phyloP scores from a whole-genome alignment of 352 stramenopile species.

The Phytopythium vexans region DNA sequence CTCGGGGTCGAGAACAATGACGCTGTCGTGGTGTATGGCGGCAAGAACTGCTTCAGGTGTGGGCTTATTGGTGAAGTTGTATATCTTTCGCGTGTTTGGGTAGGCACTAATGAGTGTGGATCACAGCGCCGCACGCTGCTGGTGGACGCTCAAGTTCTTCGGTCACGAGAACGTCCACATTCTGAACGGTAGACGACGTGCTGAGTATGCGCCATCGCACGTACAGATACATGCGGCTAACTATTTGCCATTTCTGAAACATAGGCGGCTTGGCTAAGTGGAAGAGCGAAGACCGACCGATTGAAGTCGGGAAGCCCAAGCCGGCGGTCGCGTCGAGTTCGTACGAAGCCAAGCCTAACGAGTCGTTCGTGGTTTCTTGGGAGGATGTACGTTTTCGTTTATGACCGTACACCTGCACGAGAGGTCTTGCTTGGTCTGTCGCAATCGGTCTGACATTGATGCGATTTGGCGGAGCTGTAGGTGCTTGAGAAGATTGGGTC shows the following conservation, averaged over 20 bases:
- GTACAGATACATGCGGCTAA: neutral
- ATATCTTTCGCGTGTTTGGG: too few relatives aligned
- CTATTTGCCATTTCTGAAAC: neutral
- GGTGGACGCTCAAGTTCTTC: constrained; percentile 91
- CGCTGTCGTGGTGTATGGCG: constrained; percentile 79
- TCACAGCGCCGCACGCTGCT: constrained; percentile 66
- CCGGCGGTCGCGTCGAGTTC: constrained; percentile 14
- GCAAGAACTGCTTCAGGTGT: constrained; percentile 79
- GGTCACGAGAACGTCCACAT: constrained; percentile 86
- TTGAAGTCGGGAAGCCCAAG: constrained; percentile 31
- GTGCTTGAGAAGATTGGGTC: constrained; percentile 55
- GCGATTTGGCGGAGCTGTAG: constrained; percentile 4
- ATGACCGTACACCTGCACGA: too few relatives aligned
- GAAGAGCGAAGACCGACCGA: constrained; percentile 53
- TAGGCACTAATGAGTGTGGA: too few relatives aligned
- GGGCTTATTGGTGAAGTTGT: too few relatives aligned
- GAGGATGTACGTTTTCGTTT: constrained; percentile 28
- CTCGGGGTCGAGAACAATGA: constrained; percentile 70
- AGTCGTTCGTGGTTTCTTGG: constrained; percentile 49
- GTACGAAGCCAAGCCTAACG: constrained; percentile 52
- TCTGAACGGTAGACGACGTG: constrained; percentile 60
- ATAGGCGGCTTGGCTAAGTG: constrained; percentile 63
- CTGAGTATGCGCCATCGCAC: too few relatives aligned
- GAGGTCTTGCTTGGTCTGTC: too few relatives aligned
- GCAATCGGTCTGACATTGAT: too few relatives aligned